Base-by-base conservation (phyloP, 768 basidiomycete species). In the Cystobasidium tubakii region DNA sequence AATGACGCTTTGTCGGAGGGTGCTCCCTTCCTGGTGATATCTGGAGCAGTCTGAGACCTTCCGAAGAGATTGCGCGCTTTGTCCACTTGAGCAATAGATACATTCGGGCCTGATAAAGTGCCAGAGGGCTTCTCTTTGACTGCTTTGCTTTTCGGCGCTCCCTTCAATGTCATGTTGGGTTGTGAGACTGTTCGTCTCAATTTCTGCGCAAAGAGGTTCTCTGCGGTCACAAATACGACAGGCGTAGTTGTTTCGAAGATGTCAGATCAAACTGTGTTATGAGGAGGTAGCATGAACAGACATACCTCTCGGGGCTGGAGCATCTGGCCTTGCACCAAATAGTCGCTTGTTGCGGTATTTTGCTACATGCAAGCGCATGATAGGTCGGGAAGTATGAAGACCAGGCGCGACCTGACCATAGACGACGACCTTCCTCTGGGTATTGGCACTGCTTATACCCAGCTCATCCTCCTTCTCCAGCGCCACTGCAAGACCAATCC, bases 151-250 rank as follows among this genome's bases (percentile, higher is more conserved):
- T 67, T 67, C 42, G 27, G 42, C 9, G 42, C 33, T 27, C 43
- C 34, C 17, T 27, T 34, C 17, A 65, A 23, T 33, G 44, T 43
- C n/a, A 71, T 4, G n/a, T 29, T 23, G 9, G 69, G 69, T 44
- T 71, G 69, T 29, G 69, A 71, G 54, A 71, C 69, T 27, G 69
- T 33, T 17, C 69, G 10, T 19, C 69, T 53, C 54, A 71, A 53
- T 34, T 71, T 71, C 54, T 71, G 69, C 2, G 69, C 69, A 46
- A 71, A 71, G 6, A 71, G 55, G 25, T 71, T 71, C 42, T 71
- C 69, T 71, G 55, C 66, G n/a, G n/a, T n/a, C n/a, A n/a, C n/a
- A n/a, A n/a, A n/a, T n/a, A n/a, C n/a, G n/a, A n/a, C n/a, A n/a
- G n/a, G n/a, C n/a, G n/a, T n/a, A n/a, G n/a, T n/a, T n/a, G n/a